Conservation (phyloP, 2,329 filamentous ascomycete species). For the Sphaerulina vaccinii region DNA sequence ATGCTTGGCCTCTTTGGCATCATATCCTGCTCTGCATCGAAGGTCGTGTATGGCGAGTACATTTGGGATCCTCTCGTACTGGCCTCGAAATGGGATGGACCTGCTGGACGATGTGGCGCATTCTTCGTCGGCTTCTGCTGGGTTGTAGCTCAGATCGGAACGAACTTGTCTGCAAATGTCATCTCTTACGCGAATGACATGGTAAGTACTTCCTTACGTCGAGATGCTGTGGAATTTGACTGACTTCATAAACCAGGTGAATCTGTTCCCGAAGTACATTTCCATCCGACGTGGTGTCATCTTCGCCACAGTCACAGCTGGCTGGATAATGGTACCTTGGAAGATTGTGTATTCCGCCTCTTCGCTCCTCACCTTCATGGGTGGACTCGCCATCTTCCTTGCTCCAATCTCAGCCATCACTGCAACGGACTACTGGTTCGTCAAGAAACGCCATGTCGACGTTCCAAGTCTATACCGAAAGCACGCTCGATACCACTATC, state of each 20-base stretch:
- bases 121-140: constrained; percentile 37
- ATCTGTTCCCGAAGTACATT: constrained; percentile 53
- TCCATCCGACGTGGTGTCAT: constrained; percentile 45
- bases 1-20: constrained; percentile 55
- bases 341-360: constrained; percentile 61
- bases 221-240: background rate
- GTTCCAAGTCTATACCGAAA: constrained; percentile 54
- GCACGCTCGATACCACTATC: constrained; percentile 52
- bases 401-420: constrained; percentile 62
- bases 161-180: constrained; percentile 55
- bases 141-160: constrained; percentile 56
- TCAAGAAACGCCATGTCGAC: constrained; percentile 46
- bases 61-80: constrained; percentile 38
- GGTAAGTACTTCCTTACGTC: constrained; percentile 17
- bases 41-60: constrained; percentile 53
- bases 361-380: constrained; percentile 58
- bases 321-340: constrained; percentile 59
- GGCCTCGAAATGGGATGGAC: constrained; percentile 40
- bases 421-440: constrained; percentile 58
- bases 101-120: constrained; percentile 35
- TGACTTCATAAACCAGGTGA: constrained; percentile 24
- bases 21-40: constrained; percentile 56
- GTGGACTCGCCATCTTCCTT: constrained; percentile 64
- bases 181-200: constrained; percentile 57
- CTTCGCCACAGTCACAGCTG: constrained; percentile 47